A percentile compares a stretch with the other conserved stretches of the same genome.
Evolutionary conservation across 148 eudicot genomes (phyloP).

Genomic region (Pharnaceum exiguum): DNA sequence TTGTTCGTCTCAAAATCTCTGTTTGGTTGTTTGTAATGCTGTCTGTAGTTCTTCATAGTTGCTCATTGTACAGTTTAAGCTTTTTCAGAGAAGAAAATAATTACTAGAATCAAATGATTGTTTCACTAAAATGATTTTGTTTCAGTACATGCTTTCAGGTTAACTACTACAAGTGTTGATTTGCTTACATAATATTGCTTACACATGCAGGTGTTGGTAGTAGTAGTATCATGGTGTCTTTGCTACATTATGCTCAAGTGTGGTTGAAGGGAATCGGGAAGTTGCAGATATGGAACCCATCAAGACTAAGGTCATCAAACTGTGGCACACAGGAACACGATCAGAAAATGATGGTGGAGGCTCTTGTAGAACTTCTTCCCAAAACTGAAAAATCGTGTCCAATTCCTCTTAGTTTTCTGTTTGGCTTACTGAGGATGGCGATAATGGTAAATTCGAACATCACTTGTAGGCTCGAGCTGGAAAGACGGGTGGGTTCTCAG

Average conservation of each 20-base stretch:
- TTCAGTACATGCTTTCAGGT: too few relatives aligned
- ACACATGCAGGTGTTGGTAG: slow-evolving; percentile 46
- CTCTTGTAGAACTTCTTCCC: slow-evolving; percentile 57
- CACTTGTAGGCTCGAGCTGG: slow-evolving; percentile 54
- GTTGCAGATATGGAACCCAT: slow-evolving; percentile 63
- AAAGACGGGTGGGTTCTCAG: slow-evolving; percentile 47
- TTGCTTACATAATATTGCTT: too few relatives aligned
- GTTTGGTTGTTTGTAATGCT: too few relatives aligned
- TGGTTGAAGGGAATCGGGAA: slow-evolving; percentile 66
- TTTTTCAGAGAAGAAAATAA: too few relatives aligned
- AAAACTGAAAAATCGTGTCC: slow-evolving; percentile 42
- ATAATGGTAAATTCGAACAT: slow-evolving; percentile 45
- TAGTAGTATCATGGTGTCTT: slow-evolving; percentile 44
- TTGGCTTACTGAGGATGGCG: slow-evolving; percentile 56
- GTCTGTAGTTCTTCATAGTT: too few relatives aligned
- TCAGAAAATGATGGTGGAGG: slow-evolving; percentile 54
- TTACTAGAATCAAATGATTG: too few relatives aligned
- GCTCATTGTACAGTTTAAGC: too few relatives aligned
- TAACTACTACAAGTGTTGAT: too few relatives aligned
- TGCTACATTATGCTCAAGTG: slow-evolving; percentile 65
- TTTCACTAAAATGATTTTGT: too few relatives aligned
- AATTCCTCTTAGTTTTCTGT: slow-evolving; percentile 51
- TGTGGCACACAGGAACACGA: slow-evolving; percentile 30
- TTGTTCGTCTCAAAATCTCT: too few relatives aligned
- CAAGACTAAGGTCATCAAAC: slow-evolving; percentile 30